Evolutionary conservation across 2,329 filamentous ascomycete genomes (phyloP), one percentile per base, ranked within the genome.

Genomic region (Stachybotrys echinatus): DNA sequence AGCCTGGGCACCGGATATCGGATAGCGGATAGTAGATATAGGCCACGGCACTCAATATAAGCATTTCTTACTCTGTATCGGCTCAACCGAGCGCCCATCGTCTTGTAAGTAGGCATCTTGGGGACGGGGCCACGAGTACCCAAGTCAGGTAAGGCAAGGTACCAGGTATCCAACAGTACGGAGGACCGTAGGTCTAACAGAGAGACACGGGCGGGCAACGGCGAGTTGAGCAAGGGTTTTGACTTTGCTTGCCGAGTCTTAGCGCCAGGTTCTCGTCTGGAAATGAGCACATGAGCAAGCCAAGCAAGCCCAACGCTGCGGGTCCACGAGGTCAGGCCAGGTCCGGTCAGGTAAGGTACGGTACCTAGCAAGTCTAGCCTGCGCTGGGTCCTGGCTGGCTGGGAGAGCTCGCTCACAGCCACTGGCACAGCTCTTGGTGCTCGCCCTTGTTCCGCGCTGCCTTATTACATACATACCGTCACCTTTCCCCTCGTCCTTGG

Each of bases 251-350:
- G 65, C 66, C 67, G 68, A 65, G 61, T 63, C 52, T 66, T 72
- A 69, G 68, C 66, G 69, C 64, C 61, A 59, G 58, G 57, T 62
- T 61, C 60, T 60, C 65, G 69, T 71, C 68, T 72, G 64, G 65
- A 61, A 70, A 66, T 67, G 69, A 63, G 66, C 72, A 75, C 72
- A 74, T 75, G 72, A 74, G 68, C 69, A 69, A 34, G 27, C 27
- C 27, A 34, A 34, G 47, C 54, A 65, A 65, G 67, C 68, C 69
- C 63, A 71, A 65, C 55, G 55, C 58, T 70, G 67, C 63, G 67
- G 68, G 62, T 69, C 60, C 53, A n/a, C 58, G 50, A 34, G 27
- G 27, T 34, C 27, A 34, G 27, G 27, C 27, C 27, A 34, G 27
- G 27, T 34, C 27, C 10, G 27, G 27, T 34, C 27, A 34, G 27